Conservation (phyloP, 108 stramenopile species). For the Nitzschia sp. region DNA sequence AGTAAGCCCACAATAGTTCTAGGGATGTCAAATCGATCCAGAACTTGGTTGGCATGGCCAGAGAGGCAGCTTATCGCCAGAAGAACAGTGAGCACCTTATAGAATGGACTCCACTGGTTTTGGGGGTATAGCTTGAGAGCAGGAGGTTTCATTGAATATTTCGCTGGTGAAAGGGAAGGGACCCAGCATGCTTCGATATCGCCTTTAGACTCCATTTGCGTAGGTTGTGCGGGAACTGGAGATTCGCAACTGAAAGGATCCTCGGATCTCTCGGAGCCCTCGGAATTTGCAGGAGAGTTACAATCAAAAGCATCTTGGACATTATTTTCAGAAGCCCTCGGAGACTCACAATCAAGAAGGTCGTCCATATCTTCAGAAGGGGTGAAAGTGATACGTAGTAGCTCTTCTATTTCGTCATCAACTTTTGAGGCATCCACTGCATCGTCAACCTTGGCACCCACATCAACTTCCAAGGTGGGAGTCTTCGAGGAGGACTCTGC, state of each 20-base stretch:
- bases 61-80: not conserved
- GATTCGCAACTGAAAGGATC: too few species aligned
- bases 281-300: too few species aligned
- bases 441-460: not conserved
- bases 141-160: not conserved
- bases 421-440: not conserved
- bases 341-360: not conserved
- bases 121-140: not conserved
- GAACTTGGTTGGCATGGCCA: not conserved
- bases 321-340: not conserved
- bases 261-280: too few species aligned
- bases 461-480: too few species aligned
- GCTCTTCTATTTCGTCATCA: not conserved
- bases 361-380: not conserved
- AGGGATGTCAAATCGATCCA: not conserved
- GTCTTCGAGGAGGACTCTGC: too few species aligned
- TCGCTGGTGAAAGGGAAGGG: not conserved
- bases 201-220: too few species aligned
- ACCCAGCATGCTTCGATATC: not conserved
- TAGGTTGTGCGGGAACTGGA: too few species aligned
- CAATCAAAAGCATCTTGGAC: not conserved
- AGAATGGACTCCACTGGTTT: not conserved
- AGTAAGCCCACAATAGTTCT: not conserved
- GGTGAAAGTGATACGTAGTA: not conserved
- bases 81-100: not conserved